Evolutionary conservation across 2,329 filamentous ascomycete species (phyloP), one percentile per base, ranked within the genome.

Genomic region (Talaromyces sp.): DNA sequence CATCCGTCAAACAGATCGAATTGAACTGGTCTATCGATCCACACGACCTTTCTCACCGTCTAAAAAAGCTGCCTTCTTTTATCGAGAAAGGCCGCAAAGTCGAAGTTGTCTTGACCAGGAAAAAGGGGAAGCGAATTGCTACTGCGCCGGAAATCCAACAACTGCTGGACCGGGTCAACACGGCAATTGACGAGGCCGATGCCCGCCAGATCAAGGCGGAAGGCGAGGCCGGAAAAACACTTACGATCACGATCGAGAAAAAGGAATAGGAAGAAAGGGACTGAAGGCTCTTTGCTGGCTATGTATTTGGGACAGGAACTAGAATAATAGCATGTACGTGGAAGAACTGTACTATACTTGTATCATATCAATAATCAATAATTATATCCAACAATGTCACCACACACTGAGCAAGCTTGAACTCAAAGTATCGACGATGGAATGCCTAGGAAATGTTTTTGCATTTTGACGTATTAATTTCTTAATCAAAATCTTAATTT

Each of bases 1-100:
- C 65, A 62, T 72, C 69, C 66, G 71, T 75, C 17, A 97, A 97
- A 78, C 88, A 88, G 70, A 74, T 97, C n/a, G 93, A 97, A 77
- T 68, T 98, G 67, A 93, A 91, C 73, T 98, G 93, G 93, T 87
- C 88, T 35, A 96, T 96, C 69, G 87, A 86, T 63, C 70, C 75
- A 13, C 84, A 93, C 70, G 93, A 97, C 77, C 73, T 96, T 57
- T 77, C 77, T n/a, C 87, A 90, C 72, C 84, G 88, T 70, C 72
- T 95, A 73, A 83, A 83, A 69, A 85, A 86, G 76, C 73, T 93
- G 68, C 76, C 76, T 63, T 81, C 78, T 58, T 96, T 96, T 71
- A 71, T 97, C 70, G 78, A 73, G 9, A 90, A 91, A 73, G 92
- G 92, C 0, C 82, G 84, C 71, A 86, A 82, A 70, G 91, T 97